phyloP scores from a whole-genome alignment of 208 protist species.

The Acanthamoeba divionensis region DNA sequence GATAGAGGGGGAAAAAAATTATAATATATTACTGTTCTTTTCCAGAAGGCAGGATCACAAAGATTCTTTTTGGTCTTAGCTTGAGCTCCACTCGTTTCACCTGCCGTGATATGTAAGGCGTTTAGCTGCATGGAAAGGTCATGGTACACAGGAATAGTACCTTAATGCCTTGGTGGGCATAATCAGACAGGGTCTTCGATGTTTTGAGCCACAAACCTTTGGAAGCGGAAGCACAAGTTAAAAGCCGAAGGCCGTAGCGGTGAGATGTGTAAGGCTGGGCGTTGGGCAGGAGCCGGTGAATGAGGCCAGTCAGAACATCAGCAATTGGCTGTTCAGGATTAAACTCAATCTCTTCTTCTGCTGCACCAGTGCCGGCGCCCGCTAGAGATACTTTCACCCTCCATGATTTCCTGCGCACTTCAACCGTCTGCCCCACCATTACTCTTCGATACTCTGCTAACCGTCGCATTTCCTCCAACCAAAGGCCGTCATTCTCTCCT shows the following conservation, averaged over 20 bases:
- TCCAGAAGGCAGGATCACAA: not conserved
- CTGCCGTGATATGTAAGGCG: not conserved
- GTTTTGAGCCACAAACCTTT: constrained; percentile 26
- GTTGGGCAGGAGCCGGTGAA: not conserved
- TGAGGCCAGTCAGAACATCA: not conserved
- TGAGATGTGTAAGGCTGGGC: too few species aligned
- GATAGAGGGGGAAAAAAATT: too few species aligned
- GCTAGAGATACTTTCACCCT: too few species aligned
- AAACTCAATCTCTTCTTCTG: too few species aligned
- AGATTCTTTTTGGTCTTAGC: not conserved
- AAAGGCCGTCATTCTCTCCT: not conserved
- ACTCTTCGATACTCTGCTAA: not conserved
- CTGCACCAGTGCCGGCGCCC: too few species aligned
- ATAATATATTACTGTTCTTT: too few species aligned
- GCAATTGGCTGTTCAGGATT: too few species aligned
- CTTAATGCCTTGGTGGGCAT: not conserved
- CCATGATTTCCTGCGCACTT: too few species aligned
- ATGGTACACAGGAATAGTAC: not conserved
- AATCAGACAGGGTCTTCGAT: not conserved
- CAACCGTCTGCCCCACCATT: too few species aligned
- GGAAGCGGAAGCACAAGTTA: not conserved
- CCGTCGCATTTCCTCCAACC: not conserved
- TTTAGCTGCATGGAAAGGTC: not conserved
- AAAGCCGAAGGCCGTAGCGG: too few species aligned
- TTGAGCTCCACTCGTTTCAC: not conserved